Base-by-base conservation (phyloP, 2,329 filamentous ascomycete genomes). In the Talaromyces sp. region DNA sequence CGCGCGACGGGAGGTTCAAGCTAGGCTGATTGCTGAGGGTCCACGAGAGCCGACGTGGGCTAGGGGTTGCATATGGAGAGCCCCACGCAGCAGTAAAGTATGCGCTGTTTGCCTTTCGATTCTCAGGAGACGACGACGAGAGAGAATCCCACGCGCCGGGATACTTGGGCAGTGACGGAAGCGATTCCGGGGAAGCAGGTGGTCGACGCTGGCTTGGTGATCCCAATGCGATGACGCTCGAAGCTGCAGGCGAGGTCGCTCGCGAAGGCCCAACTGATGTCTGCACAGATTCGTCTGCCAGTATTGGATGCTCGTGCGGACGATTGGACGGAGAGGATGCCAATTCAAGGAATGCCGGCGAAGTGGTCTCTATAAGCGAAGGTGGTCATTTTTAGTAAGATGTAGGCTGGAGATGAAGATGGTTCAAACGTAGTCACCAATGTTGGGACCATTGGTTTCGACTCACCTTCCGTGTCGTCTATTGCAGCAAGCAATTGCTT, bases 71-170 rank as follows among this genome's bases (percentile, higher is more conserved):
- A 79, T 97, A 97, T 24, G 93, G 93, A 62, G 93, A 97, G 64
- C 93, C 93, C 93, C 93, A 97, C 75, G 90, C 93, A 58, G 92
- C 90, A 56, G 92, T 95, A 73, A 86, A 86, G 74, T 85, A 86
- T 56, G 82, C 75, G 68, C 79, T 82, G 35, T 83, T 82, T 52
- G 79, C 78, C 69, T 75, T 74, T 56, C 72, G 76, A 68, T 79
- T 77, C 43, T 77, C 75, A 41, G 77, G 76, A 19, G 79, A 80
- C 31, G 62, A 50, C 39, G 77, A 74, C n/a, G 74, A 72, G 39
- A 72, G 70, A 16, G 77, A 77, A 59, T 79, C 77, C 67, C 70
- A 74, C 48, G 71, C 67, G 43, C 69, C 70, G 37, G 73, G 73
- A 58, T 75, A 73, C 65, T 70, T 74, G 33, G 74, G 70, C 16